These are phyloP conservation scores for Botryobasidium botryosum DNA, from an alignment of 768 basidiomycete species.

Conservation along the genomic window DNA sequence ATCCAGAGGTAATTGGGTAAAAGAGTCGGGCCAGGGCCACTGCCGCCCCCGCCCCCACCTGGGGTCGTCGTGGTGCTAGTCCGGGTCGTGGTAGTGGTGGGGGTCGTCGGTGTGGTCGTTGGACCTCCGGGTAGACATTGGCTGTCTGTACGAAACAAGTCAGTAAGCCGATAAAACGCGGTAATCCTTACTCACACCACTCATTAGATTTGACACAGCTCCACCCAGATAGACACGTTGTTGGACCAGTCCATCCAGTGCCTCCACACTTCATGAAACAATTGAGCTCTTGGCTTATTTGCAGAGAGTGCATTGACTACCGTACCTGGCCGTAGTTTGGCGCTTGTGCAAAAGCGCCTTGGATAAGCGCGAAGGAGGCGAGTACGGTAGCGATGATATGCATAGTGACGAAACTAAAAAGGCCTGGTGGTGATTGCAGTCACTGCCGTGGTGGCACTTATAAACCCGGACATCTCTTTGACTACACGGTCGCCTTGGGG, in stretches of 20 bases:
- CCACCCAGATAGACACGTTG: slow-evolving; percentile 31
- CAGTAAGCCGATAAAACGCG: neutral
- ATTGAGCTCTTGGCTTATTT: too few species aligned
- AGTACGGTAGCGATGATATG: too few species aligned
- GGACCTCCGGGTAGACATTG: slow-evolving; percentile 7
- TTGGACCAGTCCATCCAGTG: slow-evolving; percentile 32
- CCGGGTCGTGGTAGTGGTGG: slow-evolving; percentile 5
- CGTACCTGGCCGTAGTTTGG: too few species aligned
- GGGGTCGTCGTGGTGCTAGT: slow-evolving; percentile 13
- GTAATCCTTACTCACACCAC: slow-evolving; percentile 18
- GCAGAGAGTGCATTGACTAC: too few species aligned
- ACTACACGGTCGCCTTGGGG: too few species aligned
- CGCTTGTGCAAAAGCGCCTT: too few species aligned
- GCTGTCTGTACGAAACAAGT: neutral
- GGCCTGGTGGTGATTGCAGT: too few species aligned
- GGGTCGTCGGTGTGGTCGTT: neutral
- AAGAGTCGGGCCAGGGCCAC: slow-evolving; percentile 25
- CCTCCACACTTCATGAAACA: neutral
- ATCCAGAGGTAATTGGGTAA: slow-evolving; percentile 37
- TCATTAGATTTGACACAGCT: slow-evolving; percentile 21
- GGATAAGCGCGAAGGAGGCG: too few species aligned
- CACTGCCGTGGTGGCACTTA: too few species aligned
- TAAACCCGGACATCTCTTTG: too few species aligned
- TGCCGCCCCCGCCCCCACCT: slow-evolving; percentile 11
- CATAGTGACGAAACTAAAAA: too few species aligned